Evolutionary conservation across 139 green algal genomes (phyloP), one percentile per base, ranked within the genome.

Genomic region (Chlorella vulgaris): DNA sequence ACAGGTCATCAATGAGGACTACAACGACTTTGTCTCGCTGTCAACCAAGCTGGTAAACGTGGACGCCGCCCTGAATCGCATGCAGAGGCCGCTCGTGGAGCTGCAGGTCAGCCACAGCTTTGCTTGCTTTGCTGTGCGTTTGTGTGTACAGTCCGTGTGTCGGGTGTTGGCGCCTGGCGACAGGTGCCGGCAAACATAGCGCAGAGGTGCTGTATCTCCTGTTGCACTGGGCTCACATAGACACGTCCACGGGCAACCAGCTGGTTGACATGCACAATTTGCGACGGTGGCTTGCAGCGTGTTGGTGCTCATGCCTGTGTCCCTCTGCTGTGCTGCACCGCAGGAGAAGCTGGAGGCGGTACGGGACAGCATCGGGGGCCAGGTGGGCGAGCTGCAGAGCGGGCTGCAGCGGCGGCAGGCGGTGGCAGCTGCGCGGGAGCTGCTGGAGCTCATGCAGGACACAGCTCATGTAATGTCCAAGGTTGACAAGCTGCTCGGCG

Each of bases 1-100:
- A n/a, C 93, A 97, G 84, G 93, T 98, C 2, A 95, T 99, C 88
- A 99, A 99, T 70, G 89, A 94, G 47, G 95, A 99, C 88, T 99
- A 97, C 80, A 81, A 89, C 29, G 96, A 98, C 68, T 99, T 98
- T 83, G 93, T 98, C 24, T 89, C 87, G 74, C 90, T 99, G 13
- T 94, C 86, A 80, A 91, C 90, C 19, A 91, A 94, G 65, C 88
- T 99, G 50, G 86, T 90, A 22, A 92, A 95, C 71, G 87, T 99
- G 18, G 94, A 98, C 50, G 93, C 84, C 36, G 90, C 92, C 1
- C 93, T 97, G n/a, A 51, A 91, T 63, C 90, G 91, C 78, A 98
- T 99, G 91, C 86, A 92, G 43, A 80, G 85, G 76, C 94, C 96
- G 0, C 81, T 99, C 60, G 63, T 90, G 28, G 91, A 96, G 3